Evolutionary conservation across 2,329 filamentous ascomycete genomes (phyloP).

Genomic region (Verticillium longisporum): DNA sequence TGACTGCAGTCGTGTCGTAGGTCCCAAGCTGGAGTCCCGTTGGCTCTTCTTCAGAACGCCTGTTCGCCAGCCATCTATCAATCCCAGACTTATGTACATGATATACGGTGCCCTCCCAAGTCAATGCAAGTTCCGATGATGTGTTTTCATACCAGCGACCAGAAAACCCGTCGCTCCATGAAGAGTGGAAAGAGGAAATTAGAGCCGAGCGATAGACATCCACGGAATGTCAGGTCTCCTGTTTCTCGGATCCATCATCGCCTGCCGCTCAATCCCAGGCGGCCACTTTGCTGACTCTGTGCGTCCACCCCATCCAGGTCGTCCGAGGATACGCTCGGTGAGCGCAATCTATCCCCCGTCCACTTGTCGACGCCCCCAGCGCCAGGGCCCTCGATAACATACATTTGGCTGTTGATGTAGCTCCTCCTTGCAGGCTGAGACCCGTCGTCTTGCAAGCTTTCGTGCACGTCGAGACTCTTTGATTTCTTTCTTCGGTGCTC

Average conservation of each 20-base stretch:
- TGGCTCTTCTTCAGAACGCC: neutral
- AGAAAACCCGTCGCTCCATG: neutral
- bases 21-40: neutral
- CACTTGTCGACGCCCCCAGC: slow-evolving; percentile 11
- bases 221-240: neutral
- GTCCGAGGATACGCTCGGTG: slow-evolving; percentile 16
- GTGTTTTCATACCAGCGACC: neutral
- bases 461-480: neutral
- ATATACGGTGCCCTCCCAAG: neutral
- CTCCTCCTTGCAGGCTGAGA: neutral
- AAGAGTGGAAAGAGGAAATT: neutral
- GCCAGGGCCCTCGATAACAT: slow-evolving; percentile 24
- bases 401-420: slow-evolving; percentile 25
- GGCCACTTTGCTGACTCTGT: slow-evolving; percentile 13
- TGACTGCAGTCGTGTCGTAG: neutral
- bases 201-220: neutral
- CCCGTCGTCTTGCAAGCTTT: neutral
- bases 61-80: neutral
- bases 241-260: neutral
- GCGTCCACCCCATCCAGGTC: slow-evolving; percentile 15
- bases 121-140: neutral
- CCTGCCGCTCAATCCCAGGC: slow-evolving; percentile 7
- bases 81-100: neutral
- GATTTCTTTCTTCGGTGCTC: neutral
- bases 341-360: slow-evolving; percentile 13